Evolutionary conservation across 257 asterid genomes (phyloP), one percentile per base, ranked within the genome.

Genomic region (Oldenlandia corymbosa): DNA sequence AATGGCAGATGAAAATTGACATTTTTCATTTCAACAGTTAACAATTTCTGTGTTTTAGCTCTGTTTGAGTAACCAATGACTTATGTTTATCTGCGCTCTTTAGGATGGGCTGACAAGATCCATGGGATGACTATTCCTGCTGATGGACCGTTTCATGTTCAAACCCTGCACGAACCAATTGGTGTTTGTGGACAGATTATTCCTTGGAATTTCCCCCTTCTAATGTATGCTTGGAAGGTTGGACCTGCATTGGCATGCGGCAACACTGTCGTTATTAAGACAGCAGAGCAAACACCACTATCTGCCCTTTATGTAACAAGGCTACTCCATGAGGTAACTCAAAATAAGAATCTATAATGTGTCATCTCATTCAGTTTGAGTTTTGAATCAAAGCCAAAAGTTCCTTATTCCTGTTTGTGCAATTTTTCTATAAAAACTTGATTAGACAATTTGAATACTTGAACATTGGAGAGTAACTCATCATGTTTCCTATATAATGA

Each of bases 61-160:
- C 12, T 28, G 13, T 45, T 23, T 20, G 65, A 68, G 20, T 5
- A 55, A n/a, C 45, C 23, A 9, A 48, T 23, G 31, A 49, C 10
- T 23, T 69, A 28, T 27, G 27, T 68, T 50, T 17, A 26, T 63
- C 14, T 61, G 30, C 54, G 73, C 48, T 73, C 48, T 73, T 72
- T 84, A 93, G 99, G 99, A 16, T 93, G 97, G 97, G 80, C 99
- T 2, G 97, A 93, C 76, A 93, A 90, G 85, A 93, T 93, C 67
- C 99, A 93, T 56, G 97, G 99, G 32, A 71, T 85, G 73, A 90
- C 97, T 21, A 43, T 93, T 75, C 97, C 79, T 63, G 96, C 95
- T 41, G 97, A 90, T 68, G 97, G 99, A 12, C 82, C 95, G 14
- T 75, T 54, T 71, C 99, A 93, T 70, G 97, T 90, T 57, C 97